phyloP scores from a whole-genome alignment of 306 rosid species.

The Cucurbita argyrosperma region DNA sequence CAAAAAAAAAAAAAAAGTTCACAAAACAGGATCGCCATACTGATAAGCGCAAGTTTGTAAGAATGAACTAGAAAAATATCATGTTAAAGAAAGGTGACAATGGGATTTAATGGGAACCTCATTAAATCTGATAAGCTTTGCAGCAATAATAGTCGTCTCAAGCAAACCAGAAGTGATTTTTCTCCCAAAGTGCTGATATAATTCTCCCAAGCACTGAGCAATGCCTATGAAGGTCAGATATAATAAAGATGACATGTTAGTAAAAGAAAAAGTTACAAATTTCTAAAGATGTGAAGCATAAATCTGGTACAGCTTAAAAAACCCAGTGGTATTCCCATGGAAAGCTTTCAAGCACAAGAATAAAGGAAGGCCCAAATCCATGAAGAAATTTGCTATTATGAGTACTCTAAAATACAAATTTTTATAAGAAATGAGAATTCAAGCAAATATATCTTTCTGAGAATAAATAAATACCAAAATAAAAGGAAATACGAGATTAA shows the following conservation, averaged over 20 bases:
- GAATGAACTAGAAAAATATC: background rate
- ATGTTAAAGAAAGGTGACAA: background rate
- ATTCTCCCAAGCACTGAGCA: slow-evolving; percentile 84
- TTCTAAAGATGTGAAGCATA: background rate
- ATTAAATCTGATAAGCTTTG: slow-evolving; percentile 57
- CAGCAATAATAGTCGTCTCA: slow-evolving; percentile 70
- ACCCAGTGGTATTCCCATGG: background rate
- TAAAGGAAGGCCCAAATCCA: background rate
- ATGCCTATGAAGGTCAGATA: slow-evolving; percentile 34
- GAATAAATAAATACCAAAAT: background rate
- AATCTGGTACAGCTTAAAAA: background rate
- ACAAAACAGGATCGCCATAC: background rate
- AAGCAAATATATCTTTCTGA: background rate
- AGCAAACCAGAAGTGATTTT: slow-evolving; percentile 80
- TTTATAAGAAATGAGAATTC: background rate
- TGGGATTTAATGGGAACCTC: slow-evolving; percentile 41
- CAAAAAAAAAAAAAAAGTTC: too few relatives aligned
- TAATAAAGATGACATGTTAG: background rate
- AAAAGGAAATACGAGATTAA: background rate
- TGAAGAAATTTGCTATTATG: background rate
- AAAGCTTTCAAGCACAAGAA: background rate
- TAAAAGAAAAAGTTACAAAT: background rate
- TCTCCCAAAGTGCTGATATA: slow-evolving; percentile 86
- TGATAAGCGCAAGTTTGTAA: background rate
- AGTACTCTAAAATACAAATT: background rate